phyloP scores from a whole-genome alignment of 192 early-diverging fungal genomes.

The Bifiguratus adelaidae region DNA sequence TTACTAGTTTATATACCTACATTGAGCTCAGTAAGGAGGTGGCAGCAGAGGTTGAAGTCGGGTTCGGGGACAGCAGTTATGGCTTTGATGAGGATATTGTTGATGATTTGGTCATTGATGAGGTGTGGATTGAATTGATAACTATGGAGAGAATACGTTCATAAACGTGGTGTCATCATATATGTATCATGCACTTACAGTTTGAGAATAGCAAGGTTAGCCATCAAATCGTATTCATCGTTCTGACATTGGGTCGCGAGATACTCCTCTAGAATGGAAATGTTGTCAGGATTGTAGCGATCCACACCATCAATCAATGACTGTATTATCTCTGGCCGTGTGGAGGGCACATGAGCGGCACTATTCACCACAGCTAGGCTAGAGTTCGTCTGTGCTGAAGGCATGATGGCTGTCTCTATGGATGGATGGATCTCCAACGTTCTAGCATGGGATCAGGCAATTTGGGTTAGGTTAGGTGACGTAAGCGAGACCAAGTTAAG shows the following conservation, averaged over 20 bases:
- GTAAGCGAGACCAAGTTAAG: no score
- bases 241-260: slow-evolving; percentile 67
- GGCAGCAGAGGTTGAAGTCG: slow-evolving; percentile 87
- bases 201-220: slow-evolving; percentile 86
- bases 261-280: slow-evolving; percentile 75
- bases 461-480: no score
- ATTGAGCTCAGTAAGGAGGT: slow-evolving; percentile 75
- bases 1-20: neutral
- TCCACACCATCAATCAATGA: slow-evolving; percentile 68
- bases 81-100: slow-evolving; percentile 71
- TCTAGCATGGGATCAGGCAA: no score
- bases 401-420: no score
- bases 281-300: slow-evolving; percentile 87
- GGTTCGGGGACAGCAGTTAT: slow-evolving; percentile 74
- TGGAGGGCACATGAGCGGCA: slow-evolving; percentile 18
- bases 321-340: slow-evolving; percentile 67
- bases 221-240: slow-evolving; percentile 79
- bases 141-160: slow-evolving; percentile 10
- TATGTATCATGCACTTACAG: slow-evolving; percentile 36
- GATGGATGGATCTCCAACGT: no score
- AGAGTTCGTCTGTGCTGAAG: no score
- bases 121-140: slow-evolving; percentile 88
- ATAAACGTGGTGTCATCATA: neutral
- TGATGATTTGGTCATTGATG: slow-evolving; percentile 57
- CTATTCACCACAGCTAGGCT: no score